Base-by-base conservation (phyloP, 257 asterid species). In the Ligustrum vulgare region DNA sequence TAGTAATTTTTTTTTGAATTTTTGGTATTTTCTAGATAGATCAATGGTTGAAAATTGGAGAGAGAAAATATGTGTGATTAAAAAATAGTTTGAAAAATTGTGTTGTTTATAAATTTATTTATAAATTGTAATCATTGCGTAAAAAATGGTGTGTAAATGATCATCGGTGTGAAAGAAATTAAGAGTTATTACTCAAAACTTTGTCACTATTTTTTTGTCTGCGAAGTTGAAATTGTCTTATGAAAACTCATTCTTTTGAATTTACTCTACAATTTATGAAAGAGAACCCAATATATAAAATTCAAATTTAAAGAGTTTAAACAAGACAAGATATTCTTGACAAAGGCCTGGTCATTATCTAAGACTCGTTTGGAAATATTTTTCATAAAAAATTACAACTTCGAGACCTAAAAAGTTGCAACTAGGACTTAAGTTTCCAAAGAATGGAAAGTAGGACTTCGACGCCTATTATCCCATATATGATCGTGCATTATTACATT, bases 281-380 rank as follows among this genome's bases (percentile, higher is more conserved):
- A 18, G 64, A 2, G 68, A 54, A 74, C 37, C 6, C 51, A 56
- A 37, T 16, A 37, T 16, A 31, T 28, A 65, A 45, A 12, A 35
- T 32, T 8, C 78, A 45, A 33, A 7, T 4, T 45, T 4, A 47
- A 13, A 51, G 4, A 15, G 58, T 34, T 11, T 32, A 34, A 31
- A 60, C 12, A 15, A 45, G 2, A 60, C 12, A 15, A 45, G 2
- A 70, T 12, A 70, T 10, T 62, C 22, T 4, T 6, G 12, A 65
- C 73, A 33, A 35, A 77, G 70, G n/a, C 60, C 65, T 47, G 43
- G 32, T 35, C 20, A 45, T 58, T 18, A 43, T 62, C 71, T 70
- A 43, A 45, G 28, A 49, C 16, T 15, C n/a, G n/a, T 13, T 70
- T n/a, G 36, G 22, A 22, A 45, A 62, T 15, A 23, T 67, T 34